Evolutionary conservation across 208 protist species (phyloP), one percentile per base, ranked within the genome.

Genomic region (Wallacemonas collosoma): DNA sequence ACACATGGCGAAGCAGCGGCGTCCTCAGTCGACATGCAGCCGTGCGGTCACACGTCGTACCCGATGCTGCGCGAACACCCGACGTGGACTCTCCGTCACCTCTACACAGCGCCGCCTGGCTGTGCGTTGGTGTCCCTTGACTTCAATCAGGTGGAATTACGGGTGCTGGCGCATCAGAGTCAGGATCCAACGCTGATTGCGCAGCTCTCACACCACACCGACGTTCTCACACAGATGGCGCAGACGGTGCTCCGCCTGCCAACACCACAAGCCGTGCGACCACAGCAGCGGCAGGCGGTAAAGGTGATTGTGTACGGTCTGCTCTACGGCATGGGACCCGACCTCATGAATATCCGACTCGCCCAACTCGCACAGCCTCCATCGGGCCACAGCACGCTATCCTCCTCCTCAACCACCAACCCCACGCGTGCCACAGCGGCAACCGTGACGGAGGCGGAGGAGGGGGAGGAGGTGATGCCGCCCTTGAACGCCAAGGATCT

Each of bases 241-340:
- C 70, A 70, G 15, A 72, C 61, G 6, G 55, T 96, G n/a, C 72
- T 88, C 41, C 57, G 56, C 26, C 55, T 83, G 41, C 67, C 43
- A 2, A 7, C 11, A 3, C 7, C 17, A 3, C 36, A 48, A 14
- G 58, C 35, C 14, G 86, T 93, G n/a, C 63, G 66, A 41, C 71
- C 76, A 39, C 56, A 71, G 51, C 70, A 89, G 67, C 87, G 91
- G 5, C 80, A 87, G 57, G 75, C 83, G 0, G 70, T 85, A 1
- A 98, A 98, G 74, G 76, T 89, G 36, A 77, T 98, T n/a, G 87
- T 95, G 14, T 98, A 95, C 69, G 94, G 94, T 9, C 71, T 97
- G 2, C 55, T 98, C 2, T 98, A 98, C 76, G 92, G 91, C 47
- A 96, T 95, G 92, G 93, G 92, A 5, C 75, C 73, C 5, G 75